Base-by-base conservation (phyloP, 176 grass and related monocot species). In the Raddia guianensis region DNA sequence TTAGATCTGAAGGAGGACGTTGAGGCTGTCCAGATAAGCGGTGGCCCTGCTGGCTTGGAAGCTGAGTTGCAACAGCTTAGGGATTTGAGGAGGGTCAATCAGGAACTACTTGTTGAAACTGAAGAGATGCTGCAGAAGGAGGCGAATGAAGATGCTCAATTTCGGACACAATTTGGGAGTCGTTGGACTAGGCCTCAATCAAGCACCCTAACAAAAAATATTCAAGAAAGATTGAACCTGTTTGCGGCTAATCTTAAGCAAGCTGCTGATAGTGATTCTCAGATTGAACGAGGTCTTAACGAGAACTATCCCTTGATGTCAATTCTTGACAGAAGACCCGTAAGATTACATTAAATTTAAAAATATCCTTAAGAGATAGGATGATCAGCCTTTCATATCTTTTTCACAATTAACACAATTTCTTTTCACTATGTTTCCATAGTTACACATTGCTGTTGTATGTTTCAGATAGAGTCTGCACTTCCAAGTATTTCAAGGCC, bases 1-100 rank as follows among this genome's bases (percentile, higher is more conserved):
- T 72, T 74, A 20, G 91, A 99, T 89, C 72, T 96, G 53, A 99
- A 90, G 76, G 97, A 99, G 74, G 91, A 96, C 16, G 80, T 91
- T 45, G 97, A 99, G 80, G 97, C 93, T 76, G 97, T 99, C 33
- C 97, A 99, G 87, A 99, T 99, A 72, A 96, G 97, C 5, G 97
- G 97, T 70, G 93, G 97, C n/a, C 97, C 97, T 37, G 87, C 87
- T 79, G 82, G 77, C 48, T 72, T 99, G 64, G 97, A 99, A 83
- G 68, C 86, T 21, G 97, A 99, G 80, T 60, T 99, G 76, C 97
- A 99, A 70, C 97, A 99, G 80, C 90, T 99, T 67, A 95, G 76
- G 82, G 97, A 99, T 87, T 93, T 99, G 85, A 92, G 73, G 47
- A 95, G 91, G 74, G 97, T 99, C 72, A 99, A 96, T 91, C 97